Percentiles rank a stretch among this genome's conserved stretches.
phyloP scores from a whole-genome alignment of 768 basidiomycete species.

The Mycena polygramma region DNA sequence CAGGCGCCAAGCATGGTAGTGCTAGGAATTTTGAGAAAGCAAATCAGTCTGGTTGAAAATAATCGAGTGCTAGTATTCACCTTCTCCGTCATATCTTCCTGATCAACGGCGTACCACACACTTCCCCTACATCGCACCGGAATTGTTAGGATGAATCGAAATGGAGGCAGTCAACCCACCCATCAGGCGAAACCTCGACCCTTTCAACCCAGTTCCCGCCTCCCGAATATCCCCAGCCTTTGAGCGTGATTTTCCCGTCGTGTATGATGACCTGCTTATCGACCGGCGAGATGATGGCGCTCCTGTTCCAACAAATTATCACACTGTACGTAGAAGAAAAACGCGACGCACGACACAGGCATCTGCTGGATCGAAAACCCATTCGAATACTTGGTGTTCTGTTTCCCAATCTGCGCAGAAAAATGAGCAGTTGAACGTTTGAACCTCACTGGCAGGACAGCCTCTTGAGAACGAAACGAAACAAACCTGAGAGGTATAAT shows the following conservation, averaged over 20 bases:
- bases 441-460: background rate
- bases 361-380: slow-evolving; percentile 71
- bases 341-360: slow-evolving; percentile 65
- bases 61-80: slow-evolving; percentile 37
- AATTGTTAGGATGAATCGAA: background rate
- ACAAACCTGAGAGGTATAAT: slow-evolving; percentile 61
- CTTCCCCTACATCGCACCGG: slow-evolving; percentile 51
- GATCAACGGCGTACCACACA: slow-evolving; percentile 63
- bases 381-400: slow-evolving; percentile 64
- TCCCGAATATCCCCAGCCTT: slow-evolving; percentile 60
- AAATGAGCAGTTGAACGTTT: background rate
- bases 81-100: slow-evolving; percentile 64
- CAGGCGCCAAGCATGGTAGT: slow-evolving; percentile 68
- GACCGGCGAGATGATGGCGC: slow-evolving; percentile 60
- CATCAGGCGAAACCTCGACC: slow-evolving; percentile 67
- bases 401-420: slow-evolving; percentile 60
- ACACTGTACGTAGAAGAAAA: background rate
- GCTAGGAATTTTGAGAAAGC: slow-evolving; percentile 43
- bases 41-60: background rate
- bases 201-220: slow-evolving; percentile 69
- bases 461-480: background rate
- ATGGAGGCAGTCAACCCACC: slow-evolving; percentile 42
- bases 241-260: slow-evolving; percentile 59
- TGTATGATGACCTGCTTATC: slow-evolving; percentile 64
- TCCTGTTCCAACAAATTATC: slow-evolving; percentile 47